Conservation (phyloP, 805 yeast genomes). For the Saccharomycopsis synnaedendra region DNA sequence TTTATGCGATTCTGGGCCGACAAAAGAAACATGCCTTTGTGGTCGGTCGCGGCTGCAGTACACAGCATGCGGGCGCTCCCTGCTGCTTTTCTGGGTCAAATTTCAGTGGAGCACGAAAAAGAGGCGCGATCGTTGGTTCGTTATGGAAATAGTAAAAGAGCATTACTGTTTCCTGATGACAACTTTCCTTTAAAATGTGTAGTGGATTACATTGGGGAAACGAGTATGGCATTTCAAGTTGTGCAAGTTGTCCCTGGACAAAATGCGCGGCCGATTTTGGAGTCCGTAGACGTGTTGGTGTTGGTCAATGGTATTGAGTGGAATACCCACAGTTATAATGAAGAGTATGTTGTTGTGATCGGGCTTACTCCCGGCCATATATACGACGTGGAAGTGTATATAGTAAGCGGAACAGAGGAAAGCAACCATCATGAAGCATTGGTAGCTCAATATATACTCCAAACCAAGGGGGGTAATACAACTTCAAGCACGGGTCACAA, state of each 20-base stretch:
- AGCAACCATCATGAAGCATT: constrained; percentile 13
- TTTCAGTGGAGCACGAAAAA: constrained; percentile 7
- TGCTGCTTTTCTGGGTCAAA: constrained; percentile 33
- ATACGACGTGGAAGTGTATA: constrained; percentile 42
- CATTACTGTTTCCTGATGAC: constrained; percentile 19
- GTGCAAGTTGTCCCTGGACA: constrained; percentile 23
- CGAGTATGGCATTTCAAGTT: constrained; percentile 39
- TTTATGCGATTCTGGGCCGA: no score
- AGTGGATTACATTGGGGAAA: constrained; percentile 40
- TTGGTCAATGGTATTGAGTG: constrained; percentile 58
- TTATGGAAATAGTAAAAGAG: not conserved
- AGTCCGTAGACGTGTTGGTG: constrained; percentile 25
- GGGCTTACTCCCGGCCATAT: constrained; percentile 57
- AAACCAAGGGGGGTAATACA: constrained; percentile 3
- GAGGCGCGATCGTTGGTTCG: constrained; percentile 15
- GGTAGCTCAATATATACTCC: constrained; percentile 10
- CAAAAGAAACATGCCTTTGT: constrained; percentile 26
- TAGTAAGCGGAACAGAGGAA: constrained; percentile 21
- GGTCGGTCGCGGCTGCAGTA: constrained; percentile 42
- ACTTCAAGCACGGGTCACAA: not conserved
- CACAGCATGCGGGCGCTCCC: constrained; percentile 36
- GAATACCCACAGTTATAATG: constrained; percentile 27
- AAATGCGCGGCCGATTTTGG: not conserved
- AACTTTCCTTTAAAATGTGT: constrained; percentile 24
- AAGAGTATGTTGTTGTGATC: constrained; percentile 44